Percentiles rank a stretch among this genome's conserved stretches.
These are phyloP conservation scores for Phytophthora ramorum DNA, from an alignment of 352 stramenopile genomes.

Conservation along the genomic window DNA sequence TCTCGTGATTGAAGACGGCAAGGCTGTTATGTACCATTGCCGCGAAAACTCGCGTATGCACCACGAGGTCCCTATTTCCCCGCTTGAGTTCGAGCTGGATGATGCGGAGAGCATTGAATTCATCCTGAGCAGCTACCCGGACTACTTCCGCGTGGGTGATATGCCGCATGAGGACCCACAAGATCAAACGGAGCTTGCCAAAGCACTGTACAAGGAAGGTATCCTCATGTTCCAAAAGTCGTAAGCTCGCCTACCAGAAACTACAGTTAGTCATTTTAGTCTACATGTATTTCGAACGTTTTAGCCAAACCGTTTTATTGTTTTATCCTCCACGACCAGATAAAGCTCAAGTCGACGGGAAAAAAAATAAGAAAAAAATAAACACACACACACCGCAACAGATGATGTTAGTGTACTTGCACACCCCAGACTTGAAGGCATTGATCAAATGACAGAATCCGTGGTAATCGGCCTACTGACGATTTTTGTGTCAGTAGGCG, in stretches of 20 bases:
- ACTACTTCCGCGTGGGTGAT: conserved; percentile 81
- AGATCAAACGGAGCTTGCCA: conserved; percentile 74
- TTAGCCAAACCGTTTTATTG: too few species aligned
- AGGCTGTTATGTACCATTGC: conserved; percentile 82
- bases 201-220: conserved; percentile 79
- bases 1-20: conserved; percentile 79
- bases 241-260: conserved; percentile 10
- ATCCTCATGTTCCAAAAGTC: conserved; percentile 80
- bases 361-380: too few species aligned
- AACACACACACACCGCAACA: too few species aligned
- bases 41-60: conserved; percentile 82
- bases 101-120: conserved; percentile 85
- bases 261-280: too few species aligned
- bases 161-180: conserved; percentile 75
- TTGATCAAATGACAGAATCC: too few species aligned
- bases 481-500: too few species aligned
- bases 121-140: conserved; percentile 75
- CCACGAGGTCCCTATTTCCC: conserved; percentile 72
- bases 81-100: conserved; percentile 82
- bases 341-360: too few species aligned
- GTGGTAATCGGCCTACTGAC: too few species aligned
- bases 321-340: too few species aligned
- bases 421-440: too few species aligned
- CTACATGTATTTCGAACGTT: too few species aligned
- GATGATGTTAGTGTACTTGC: too few species aligned